Evolutionary conservation across 371 early-diverging fungal species (phyloP).

Genomic region (Mucor irregularis): DNA sequence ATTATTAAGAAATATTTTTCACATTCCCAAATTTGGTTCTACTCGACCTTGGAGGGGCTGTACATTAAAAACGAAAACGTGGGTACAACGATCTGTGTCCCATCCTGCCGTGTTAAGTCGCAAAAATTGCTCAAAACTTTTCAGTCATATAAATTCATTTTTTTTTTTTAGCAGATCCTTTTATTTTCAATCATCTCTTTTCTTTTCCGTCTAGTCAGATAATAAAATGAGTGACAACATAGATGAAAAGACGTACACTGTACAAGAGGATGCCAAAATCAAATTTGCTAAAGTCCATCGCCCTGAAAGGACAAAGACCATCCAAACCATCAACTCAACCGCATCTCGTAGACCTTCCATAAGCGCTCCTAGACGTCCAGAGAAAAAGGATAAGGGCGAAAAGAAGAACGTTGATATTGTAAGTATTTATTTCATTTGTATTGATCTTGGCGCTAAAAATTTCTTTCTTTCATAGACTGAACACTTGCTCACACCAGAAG

Average conservation of each 20-base stretch:
- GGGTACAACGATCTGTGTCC: no score
- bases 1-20: no score
- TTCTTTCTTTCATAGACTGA: conserved; percentile 48
- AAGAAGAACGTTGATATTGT: conserved; percentile 40
- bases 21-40: no score
- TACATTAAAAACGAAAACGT: no score
- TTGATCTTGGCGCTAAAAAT: background rate
- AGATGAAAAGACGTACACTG: conserved; percentile 4
- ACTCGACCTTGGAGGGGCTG: no score
- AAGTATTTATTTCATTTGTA: conserved; percentile 19
- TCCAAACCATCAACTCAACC: conserved; percentile 27
- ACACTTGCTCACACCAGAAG: conserved; percentile 72
- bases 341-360: conserved; percentile 32
- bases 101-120: background rate
- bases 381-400: conserved; percentile 11
- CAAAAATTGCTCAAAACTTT: background rate
- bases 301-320: conserved; percentile 34
- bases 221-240: conserved; percentile 3
- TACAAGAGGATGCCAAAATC: conserved; percentile 25
- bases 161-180: background rate
- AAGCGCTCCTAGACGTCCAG: conserved; percentile 25
- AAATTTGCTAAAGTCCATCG: conserved; percentile 21
- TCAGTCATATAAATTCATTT: background rate
- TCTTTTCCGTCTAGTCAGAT: no score
- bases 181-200: background rate